These are phyloP conservation scores for Furcasterigmium sp. DNA, from an alignment of 2,329 filamentous ascomycete genomes.

Conservation along the genomic window DNA sequence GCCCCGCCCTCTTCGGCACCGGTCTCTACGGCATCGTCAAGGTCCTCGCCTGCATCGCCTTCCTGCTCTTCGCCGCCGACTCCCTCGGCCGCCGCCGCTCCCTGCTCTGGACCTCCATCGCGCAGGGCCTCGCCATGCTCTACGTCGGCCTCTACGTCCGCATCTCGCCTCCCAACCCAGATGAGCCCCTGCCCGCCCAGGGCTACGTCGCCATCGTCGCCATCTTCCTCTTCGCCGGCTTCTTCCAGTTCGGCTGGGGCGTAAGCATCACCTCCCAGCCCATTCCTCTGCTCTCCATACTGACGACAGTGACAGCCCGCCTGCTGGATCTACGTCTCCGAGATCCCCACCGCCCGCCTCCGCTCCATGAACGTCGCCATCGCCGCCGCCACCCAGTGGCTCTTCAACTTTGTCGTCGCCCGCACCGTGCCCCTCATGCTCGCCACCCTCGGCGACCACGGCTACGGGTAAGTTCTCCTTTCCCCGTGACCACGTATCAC, in stretches of 20 bases:
- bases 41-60: conserved; percentile 50
- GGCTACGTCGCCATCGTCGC: conserved; percentile 61
- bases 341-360: conserved; percentile 60
- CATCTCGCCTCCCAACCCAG: conserved; percentile 45
- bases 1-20: conserved; percentile 52
- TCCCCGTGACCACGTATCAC: rapidly evolving
- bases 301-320: too few species aligned
- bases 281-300: not conserved
- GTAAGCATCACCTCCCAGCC: too few species aligned
- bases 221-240: conserved; percentile 57
- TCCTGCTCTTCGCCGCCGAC: conserved; percentile 57
- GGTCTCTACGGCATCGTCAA: conserved; percentile 61
- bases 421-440: conserved; percentile 60
- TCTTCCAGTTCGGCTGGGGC: conserved; percentile 58
- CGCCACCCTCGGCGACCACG: conserved; percentile 30
- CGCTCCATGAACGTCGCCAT: conserved; percentile 59
- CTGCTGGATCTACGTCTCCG: conserved; percentile 50
- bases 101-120: conserved; percentile 57
- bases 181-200: conserved; percentile 46
- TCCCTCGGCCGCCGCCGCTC: conserved; percentile 51
- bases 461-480: conserved; percentile 25
- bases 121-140: conserved; percentile 56
- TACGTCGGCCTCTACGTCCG: conserved; percentile 63
- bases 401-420: conserved; percentile 67
- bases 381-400: conserved; percentile 61